Base-by-base conservation (phyloP, 2,329 filamentous ascomycete species). In the Diaporthe longicolla region DNA sequence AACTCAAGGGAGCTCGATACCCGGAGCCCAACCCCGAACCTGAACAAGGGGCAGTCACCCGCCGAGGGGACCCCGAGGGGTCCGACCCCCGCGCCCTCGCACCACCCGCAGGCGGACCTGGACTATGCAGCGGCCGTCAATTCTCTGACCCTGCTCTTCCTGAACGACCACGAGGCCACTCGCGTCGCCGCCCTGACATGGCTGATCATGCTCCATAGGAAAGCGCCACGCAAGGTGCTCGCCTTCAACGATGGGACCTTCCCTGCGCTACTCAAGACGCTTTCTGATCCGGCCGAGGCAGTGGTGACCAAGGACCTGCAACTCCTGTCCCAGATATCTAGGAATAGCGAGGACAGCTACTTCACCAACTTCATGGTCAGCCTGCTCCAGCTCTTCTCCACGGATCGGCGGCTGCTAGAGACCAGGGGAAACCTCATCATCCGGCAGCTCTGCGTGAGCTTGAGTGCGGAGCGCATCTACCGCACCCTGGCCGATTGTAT, bases 301-400 rank as follows among this genome's bases (percentile, higher is more conserved):
- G 97, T 99, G 9, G 97, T 99, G 1, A 98, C 95, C 6, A 94
- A 97, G 78, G 97, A 99, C 82, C 85, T 99, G 40, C 94, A 98
- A 76, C 88, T 99, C 21, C 88, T 99, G 3, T 98, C 96, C 0
- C 97, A 99, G 78, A 98, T 99, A 71, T 98, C 96, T 3, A 92
- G 93, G 77, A 97, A 98, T 79, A 98, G 95, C 80, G 97, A 98
- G 79, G 97, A 99, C 80, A 95, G 95, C 77, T 98, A 98, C 83
- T 99, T 99, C 81, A 93, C 94, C 1, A 97, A 96, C 32, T 99
- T 99, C 82, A 99, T 99, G 97, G 93, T 98, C 75, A 97, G 97
- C 80, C 87, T 99, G 13, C 86, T 99, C 57, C 97, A 98, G 81
- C 89, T 99, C 1, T 99, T 99, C 81, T 97, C 95, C 55, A 98